Percentiles rank a stretch among this genome's conserved stretches.
These are phyloP conservation scores for Helminthosporium solani DNA, from an alignment of 2,329 filamentous ascomycete species.

Conservation along the genomic window DNA sequence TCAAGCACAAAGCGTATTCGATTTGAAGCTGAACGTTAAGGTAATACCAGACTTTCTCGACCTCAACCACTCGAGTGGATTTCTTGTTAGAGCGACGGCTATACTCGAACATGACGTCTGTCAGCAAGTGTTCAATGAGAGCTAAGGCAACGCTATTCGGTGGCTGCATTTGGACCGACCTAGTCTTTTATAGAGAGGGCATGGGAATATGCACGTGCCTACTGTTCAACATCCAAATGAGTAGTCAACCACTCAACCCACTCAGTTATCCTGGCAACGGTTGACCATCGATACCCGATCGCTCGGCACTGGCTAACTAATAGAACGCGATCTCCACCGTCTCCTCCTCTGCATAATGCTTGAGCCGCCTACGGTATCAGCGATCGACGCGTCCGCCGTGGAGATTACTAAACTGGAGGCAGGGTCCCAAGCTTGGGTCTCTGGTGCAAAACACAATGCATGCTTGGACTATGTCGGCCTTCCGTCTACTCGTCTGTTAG, in stretches of 20 bases:
- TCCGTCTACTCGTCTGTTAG: no score
- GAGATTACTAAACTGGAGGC: background rate
- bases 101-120: background rate
- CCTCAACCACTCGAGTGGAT: background rate
- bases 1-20: background rate
- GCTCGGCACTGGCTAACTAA: background rate
- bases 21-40: background rate
- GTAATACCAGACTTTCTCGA: background rate
- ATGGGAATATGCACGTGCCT: conserved; percentile 2
- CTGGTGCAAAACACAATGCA: background rate
- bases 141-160: background rate
- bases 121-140: background rate
- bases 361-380: background rate
- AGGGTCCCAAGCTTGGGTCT: background rate
- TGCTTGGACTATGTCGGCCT: background rate
- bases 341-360: background rate
- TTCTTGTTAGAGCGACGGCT: background rate
- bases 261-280: conserved; percentile 1
- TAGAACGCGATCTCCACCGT: background rate
- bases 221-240: conserved; percentile 4
- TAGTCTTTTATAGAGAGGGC: background rate
- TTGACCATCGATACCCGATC: conserved; percentile 6
- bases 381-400: background rate
- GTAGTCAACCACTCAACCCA: background rate
- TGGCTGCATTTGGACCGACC: background rate